A percentile compares a stretch with the other conserved stretches of the same genome.
These are phyloP conservation scores for Mycena maculata DNA, from an alignment of 768 basidiomycete species.

Conservation along the genomic window DNA sequence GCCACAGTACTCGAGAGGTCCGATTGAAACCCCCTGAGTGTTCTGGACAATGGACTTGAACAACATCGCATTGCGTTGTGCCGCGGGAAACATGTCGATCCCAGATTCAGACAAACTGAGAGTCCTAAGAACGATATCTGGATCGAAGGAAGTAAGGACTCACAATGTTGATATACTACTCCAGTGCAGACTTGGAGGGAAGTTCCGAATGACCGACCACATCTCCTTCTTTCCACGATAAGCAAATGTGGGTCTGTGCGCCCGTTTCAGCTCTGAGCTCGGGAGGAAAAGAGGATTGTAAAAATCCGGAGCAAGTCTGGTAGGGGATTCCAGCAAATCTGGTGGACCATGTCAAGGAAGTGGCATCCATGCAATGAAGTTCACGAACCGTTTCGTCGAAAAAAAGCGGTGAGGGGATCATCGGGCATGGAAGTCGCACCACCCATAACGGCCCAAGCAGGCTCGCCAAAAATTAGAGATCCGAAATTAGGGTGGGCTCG, in stretches of 20 bases:
- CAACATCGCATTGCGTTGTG: not conserved
- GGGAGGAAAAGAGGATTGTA: not conserved
- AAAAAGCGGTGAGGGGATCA: not conserved
- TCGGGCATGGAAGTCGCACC: not conserved
- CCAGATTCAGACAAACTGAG: no score
- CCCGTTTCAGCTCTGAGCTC: not conserved
- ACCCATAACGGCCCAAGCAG: not conserved
- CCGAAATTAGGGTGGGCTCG: not conserved
- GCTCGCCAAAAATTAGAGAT: not conserved
- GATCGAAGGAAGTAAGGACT: no score
- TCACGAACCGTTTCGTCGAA: not conserved
- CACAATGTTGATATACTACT: not conserved
- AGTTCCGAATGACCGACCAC: constrained; percentile 9
- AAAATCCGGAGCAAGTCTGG: not conserved
- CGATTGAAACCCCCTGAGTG: constrained; percentile 31
- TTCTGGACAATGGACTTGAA: constrained; percentile 29
- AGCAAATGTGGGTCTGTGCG: not conserved
- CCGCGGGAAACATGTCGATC: no score
- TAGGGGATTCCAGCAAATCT: not conserved
- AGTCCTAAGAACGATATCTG: no score
- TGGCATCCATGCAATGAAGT: not conserved
- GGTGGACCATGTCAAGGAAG: not conserved
- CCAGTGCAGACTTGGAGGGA: not conserved
- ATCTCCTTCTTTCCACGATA: constrained; percentile 2
- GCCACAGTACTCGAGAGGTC: constrained; percentile 39